A percentile compares a stretch with the other conserved stretches of the same genome.
These are phyloP conservation scores for Luzula sylvatica DNA, from an alignment of 176 grass and related monocot genomes.

Conservation along the genomic window DNA sequence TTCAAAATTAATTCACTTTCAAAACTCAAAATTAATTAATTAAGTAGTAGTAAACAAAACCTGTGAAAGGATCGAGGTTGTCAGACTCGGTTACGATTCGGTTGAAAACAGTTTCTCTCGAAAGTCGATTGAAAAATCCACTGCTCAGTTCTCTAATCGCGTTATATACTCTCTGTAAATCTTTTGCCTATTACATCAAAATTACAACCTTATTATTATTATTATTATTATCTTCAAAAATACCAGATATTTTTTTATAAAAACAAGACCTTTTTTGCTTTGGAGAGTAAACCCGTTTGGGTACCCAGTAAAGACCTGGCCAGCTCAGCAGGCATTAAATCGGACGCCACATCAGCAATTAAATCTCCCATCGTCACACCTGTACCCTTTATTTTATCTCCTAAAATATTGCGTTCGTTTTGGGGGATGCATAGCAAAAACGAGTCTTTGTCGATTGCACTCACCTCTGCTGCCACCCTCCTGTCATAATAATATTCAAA, in stretches of 20 bases:
- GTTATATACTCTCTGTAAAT: no score
- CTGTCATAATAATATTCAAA: no score
- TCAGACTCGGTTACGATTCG: constrained; percentile 54
- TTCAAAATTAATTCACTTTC: constrained; percentile 16
- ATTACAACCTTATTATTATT: no score
- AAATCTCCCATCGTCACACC: constrained; percentile 60
- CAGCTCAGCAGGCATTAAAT: constrained; percentile 83
- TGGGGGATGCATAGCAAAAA: constrained; percentile 67
- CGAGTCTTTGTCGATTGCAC: constrained; percentile 58
- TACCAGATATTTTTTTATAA: background rate
- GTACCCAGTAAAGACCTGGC: constrained; percentile 61
- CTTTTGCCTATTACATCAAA: no score
- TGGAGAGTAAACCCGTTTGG: constrained; percentile 50
- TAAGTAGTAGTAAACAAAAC: constrained; percentile 21
- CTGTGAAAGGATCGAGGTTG: constrained; percentile 72
- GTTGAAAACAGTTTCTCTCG: constrained; percentile 69
- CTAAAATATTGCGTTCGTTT: constrained; percentile 35
- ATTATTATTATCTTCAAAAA: no score
- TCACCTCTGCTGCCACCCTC: constrained; percentile 79
- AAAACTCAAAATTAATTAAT: constrained; percentile 5
- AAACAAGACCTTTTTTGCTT: constrained; percentile 29
- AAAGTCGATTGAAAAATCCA: constrained; percentile 40
- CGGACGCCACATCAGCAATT: constrained; percentile 57
- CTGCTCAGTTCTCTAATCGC: no score
- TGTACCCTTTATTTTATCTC: constrained; percentile 54